Conservation (phyloP, 2,329 filamentous ascomycete species). For the Aspergillus sp. region DNA sequence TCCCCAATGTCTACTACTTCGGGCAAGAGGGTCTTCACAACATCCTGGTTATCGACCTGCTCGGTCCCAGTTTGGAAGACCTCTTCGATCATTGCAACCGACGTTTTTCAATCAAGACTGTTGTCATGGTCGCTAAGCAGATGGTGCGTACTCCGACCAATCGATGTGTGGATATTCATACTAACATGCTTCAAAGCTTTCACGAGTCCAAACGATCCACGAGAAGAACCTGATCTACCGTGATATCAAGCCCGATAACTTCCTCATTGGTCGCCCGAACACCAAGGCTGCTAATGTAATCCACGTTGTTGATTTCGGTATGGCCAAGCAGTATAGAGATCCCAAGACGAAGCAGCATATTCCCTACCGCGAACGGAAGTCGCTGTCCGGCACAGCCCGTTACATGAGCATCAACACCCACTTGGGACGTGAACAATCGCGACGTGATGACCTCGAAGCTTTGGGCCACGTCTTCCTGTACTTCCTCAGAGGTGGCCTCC, state of each 20-base stretch:
- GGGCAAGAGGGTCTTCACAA: conserved; percentile 98
- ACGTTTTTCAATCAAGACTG: conserved; percentile 94
- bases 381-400: conserved; percentile 89
- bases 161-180: neutral
- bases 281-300: conserved; percentile 97
- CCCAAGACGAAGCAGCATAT: conserved; percentile 99
- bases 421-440: conserved; percentile 91
- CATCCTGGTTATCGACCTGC: conserved; percentile 94
- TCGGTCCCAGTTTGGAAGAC: conserved; percentile 92
- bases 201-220: conserved; percentile 89
- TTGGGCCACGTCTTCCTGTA: conserved; percentile 71
- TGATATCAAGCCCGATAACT: conserved; percentile 99
- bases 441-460: conserved; percentile 93
- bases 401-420: conserved; percentile 99
- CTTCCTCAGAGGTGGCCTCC: conserved; percentile 66
- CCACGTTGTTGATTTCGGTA: conserved; percentile 97
- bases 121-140: conserved; percentile 98
- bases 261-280: conserved; percentile 88
- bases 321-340: conserved; percentile 99
- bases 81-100: conserved; percentile 97
- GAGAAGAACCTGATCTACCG: conserved; percentile 99
- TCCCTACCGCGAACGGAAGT: conserved; percentile 95
- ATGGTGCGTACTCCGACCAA: conserved; percentile 64
- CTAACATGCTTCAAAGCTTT: conserved; percentile 62
- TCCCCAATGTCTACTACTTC: conserved; percentile 99